Evolutionary conservation across 352 stramenopile species (phyloP), one percentile per base, ranked within the genome.

Genomic region (Peronospora tabacina): DNA sequence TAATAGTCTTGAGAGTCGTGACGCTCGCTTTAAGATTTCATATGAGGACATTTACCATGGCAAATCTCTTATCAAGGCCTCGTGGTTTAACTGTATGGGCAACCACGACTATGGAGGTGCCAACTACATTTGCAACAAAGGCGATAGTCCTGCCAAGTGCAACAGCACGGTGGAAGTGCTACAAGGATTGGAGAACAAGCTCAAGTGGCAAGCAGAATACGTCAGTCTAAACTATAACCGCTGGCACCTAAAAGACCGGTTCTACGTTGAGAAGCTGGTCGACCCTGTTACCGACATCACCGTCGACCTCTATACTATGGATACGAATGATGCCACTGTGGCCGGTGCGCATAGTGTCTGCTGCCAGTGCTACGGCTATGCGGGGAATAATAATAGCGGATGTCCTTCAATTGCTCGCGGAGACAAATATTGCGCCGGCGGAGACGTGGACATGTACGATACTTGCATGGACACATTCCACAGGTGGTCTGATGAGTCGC

Each of bases 61-160:
- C 7, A 29, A 29, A 7, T 29, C 7, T 29, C 24, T 29, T 3
- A 3, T 29, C 7, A 29, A 29, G 2, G 49, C 49, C 12, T 50
- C 56, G 0, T 60, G 44, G 44, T 38, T 46, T 15, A 55, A 52
- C 8, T 44, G 55, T 0, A 1, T 60, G 44, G 56, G 56, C 7
- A 64, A 64, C 35, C 57, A 65, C 41, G 57, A 65, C 36, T 65
- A 65, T 30, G 57, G 57, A 29, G 45, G 57, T 32, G 28, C 44
- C 3, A 46, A 29, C 13, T 61, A 49, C 41, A 17, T 65, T 12
- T 65, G 57, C 54, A 48, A 34, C 11, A 39, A 19, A 3, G 47
- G 34, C 0, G 39, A 51, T 13, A 43, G 52, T 15, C 41, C 30
- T 12, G 47, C 42, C 13, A 43, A 13, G 7, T 62, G 54, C n/a